Evolutionary conservation across 2,329 filamentous ascomycete species (phyloP), one percentile per base, ranked within the genome.

Genomic region (Fusarium sp.): DNA sequence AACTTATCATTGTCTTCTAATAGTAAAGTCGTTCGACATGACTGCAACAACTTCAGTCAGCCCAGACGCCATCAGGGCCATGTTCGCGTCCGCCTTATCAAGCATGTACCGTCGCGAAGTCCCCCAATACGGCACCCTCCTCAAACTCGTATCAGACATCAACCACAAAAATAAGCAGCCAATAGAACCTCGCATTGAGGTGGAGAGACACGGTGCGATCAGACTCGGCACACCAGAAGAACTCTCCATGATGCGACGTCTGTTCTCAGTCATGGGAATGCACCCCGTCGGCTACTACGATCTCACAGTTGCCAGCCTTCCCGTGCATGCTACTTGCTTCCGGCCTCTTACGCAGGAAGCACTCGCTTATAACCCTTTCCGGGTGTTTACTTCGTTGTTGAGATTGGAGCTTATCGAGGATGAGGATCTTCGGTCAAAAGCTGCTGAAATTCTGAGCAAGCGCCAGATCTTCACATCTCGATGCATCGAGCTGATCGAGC

Each of bases 251-350:
- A 79, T 85, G 44, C 58, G 77, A 2, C 80, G 83, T 11, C 71
- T 87, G 28, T 85, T 87, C 60, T 76, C 77, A 0, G 59, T 86
- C 3, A 74, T 87, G 58, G 83, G 81, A 7, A 82, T 87, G 80
- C 70, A 81, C 23, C 79, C 85, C 0, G 84, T 86, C 1, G 84
- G 84, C 1, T 86, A 86, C 69, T 87, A 87, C 62, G 84, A 87
- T 56, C 77, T 87, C 1, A 80, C 79, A 1, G 70, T 80, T 0
- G 84, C 81, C 5, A 80, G 81, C 0, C 76, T 87, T 16, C 85
- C 85, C 0, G 80, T 87, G 74, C 84, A 86, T 57, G 84, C 84
- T 2, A 87, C 85, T 0, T 83, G 81, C 11, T 87, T 87, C 62
- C 81, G 85, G 3, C 84, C 84, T 1, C 75, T 72, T 0, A 76